Conservation (phyloP, 495 filamentous ascomycete species). For the Monascus purpureus region DNA sequence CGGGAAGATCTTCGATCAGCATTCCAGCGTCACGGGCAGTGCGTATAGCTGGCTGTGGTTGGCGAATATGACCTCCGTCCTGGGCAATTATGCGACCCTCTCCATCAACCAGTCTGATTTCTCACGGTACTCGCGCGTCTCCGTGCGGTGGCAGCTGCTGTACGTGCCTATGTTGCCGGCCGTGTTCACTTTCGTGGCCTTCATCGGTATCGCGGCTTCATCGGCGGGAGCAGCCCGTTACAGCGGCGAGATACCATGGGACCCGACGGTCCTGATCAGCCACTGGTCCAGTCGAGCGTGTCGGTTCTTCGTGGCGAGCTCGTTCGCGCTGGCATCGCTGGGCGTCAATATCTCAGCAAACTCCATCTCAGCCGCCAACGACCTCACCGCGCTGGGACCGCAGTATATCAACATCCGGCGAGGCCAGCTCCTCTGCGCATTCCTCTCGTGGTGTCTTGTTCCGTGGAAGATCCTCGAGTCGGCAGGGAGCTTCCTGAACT, state of each 20-base stretch:
- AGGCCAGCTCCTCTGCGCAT: conserved; percentile 45
- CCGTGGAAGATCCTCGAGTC: conserved; percentile 51
- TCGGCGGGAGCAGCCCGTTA: conserved; percentile 31
- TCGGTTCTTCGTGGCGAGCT: conserved; percentile 35
- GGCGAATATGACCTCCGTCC: conserved; percentile 28
- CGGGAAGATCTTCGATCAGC: conserved; percentile 19
- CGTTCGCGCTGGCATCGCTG: conserved; percentile 31
- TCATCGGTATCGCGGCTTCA: conserved; percentile 33
- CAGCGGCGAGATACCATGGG: conserved; percentile 26
- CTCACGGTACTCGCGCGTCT: conserved; percentile 32
- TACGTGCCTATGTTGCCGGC: conserved; percentile 35
- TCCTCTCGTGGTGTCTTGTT: conserved; percentile 46
- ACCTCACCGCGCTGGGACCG: conserved; percentile 45
- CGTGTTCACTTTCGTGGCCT: conserved; percentile 35
- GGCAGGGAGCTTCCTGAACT: conserved; percentile 42
- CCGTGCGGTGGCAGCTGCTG: conserved; percentile 29
- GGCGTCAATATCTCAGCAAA: conserved; percentile 52
- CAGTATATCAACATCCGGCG: conserved; percentile 46
- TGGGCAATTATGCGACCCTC: conserved; percentile 31
- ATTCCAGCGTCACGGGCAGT: conserved; percentile 18
- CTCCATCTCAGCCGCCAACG: conserved; percentile 49
- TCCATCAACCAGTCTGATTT: conserved; percentile 24
- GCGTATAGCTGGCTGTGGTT: conserved; percentile 31
- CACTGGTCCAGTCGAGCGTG: conserved; percentile 36
- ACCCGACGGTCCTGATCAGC: conserved; percentile 28